Conservation (phyloP, 176 grass and related monocot species). For the Cymbopogon citratus region DNA sequence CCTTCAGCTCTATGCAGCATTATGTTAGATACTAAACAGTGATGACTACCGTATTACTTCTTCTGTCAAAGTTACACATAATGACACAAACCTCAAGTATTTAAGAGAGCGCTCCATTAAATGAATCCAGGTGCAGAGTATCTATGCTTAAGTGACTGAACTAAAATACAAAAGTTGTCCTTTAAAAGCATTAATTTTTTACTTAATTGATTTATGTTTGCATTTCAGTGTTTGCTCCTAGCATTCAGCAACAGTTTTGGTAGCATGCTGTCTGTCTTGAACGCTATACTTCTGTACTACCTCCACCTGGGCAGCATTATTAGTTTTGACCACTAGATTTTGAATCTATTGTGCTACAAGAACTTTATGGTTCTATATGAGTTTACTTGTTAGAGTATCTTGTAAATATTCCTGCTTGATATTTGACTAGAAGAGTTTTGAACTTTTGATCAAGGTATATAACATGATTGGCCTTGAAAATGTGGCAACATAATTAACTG, state of each 20-base stretch:
- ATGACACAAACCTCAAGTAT: neutral
- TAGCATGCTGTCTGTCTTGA: neutral
- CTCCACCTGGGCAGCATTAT: neutral
- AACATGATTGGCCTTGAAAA: neutral
- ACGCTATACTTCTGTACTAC: neutral
- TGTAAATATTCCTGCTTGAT: neutral
- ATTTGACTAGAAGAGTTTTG: conserved; percentile 7
- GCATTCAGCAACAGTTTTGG: neutral
- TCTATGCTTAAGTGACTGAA: neutral
- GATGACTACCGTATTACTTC: neutral
- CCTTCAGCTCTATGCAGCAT: neutral
- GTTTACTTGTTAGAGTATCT: neutral
- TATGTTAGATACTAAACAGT: neutral
- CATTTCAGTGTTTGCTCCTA: neutral
- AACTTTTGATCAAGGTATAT: neutral
- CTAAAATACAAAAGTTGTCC: neutral
- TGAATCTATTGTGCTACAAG: neutral
- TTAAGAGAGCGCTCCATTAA: neutral
- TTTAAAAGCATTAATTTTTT: neutral
- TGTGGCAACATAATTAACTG: conserved; percentile 6
- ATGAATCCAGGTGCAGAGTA: neutral
- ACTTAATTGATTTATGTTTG: neutral
- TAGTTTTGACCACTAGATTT: neutral
- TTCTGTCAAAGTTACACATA: neutral
- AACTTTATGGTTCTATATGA: neutral